These are phyloP conservation scores for Pichia norvegensis DNA, from an alignment of 1,139 yeast genomes.

Conservation along the genomic window DNA sequence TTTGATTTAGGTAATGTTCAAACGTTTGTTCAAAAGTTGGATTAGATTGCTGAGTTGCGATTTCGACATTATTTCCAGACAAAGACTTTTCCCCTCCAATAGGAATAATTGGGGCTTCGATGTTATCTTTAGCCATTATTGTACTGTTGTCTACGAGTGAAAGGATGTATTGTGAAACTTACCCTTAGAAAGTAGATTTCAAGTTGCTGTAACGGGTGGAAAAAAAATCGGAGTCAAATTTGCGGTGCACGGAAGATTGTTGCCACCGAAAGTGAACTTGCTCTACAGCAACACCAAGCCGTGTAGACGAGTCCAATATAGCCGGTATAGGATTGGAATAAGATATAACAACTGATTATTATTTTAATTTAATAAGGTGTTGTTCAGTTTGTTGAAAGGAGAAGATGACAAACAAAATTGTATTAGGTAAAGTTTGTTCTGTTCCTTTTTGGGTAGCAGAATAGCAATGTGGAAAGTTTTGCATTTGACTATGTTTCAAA, in stretches of 20 bases:
- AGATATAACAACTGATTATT: too few species aligned
- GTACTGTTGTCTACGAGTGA: too few species aligned
- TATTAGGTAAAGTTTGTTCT: background rate
- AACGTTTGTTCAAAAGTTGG: constrained; percentile 29
- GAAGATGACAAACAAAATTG: background rate
- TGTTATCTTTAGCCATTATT: constrained; percentile 27
- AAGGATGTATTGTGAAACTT: too few species aligned
- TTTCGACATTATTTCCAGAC: constrained; percentile 19
- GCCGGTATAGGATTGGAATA: too few species aligned
- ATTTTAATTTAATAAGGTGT: too few species aligned
- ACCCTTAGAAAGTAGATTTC: too few species aligned
- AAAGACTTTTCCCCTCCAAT: constrained; percentile 46
- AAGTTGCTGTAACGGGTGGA: background rate
- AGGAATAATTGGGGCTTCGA: constrained; percentile 52
- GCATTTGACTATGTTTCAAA: too few species aligned
- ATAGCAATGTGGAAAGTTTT: too few species aligned
- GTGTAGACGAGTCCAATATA: too few species aligned
- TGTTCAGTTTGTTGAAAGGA: too few species aligned
- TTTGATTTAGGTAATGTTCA: constrained; percentile 64
- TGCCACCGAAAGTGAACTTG: too few species aligned
- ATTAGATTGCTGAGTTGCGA: constrained; percentile 17
- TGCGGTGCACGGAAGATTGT: background rate
- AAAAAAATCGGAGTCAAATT: background rate
- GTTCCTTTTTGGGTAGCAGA: background rate
- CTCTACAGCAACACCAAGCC: too few species aligned